Conservation (phyloP, 2,329 filamentous ascomycete species). For the Botrytis squamosa region DNA sequence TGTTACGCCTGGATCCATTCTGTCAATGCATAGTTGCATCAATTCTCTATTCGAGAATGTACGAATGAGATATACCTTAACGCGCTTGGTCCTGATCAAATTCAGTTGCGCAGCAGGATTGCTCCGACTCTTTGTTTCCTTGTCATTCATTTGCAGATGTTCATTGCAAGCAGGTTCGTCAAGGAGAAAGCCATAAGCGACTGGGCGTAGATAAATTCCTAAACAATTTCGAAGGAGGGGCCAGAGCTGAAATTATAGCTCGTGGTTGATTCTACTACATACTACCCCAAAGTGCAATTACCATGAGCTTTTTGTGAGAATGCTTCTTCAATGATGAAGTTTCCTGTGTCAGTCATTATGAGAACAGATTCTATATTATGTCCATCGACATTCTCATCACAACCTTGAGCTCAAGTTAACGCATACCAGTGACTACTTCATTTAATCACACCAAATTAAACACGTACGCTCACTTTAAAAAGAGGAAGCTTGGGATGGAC, state of each 20-base stretch:
- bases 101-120: neutral
- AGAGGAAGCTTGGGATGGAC: neutral
- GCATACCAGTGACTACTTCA: neutral
- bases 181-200: neutral
- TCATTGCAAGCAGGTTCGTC: neutral
- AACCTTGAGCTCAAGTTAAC: neutral
- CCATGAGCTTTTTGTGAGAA: neutral
- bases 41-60: neutral
- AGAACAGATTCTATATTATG: too few species aligned
- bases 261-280: neutral
- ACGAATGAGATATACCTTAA: neutral
- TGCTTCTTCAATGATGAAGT: neutral
- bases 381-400: neutral
- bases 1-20: neutral
- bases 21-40: conserved; percentile 6
- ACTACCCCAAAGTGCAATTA: neutral
- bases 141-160: neutral
- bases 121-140: neutral
- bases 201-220: too few species aligned
- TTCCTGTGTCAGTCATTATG: neutral
- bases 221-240: neutral
- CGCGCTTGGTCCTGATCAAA: too few species aligned
- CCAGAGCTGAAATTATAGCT: neutral
- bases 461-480: neutral
- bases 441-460: neutral